Percentiles rank a stretch among this genome's conserved stretches.
Conservation (phyloP, 768 basidiomycete genomes). For the Mycena capillaripes region DNA sequence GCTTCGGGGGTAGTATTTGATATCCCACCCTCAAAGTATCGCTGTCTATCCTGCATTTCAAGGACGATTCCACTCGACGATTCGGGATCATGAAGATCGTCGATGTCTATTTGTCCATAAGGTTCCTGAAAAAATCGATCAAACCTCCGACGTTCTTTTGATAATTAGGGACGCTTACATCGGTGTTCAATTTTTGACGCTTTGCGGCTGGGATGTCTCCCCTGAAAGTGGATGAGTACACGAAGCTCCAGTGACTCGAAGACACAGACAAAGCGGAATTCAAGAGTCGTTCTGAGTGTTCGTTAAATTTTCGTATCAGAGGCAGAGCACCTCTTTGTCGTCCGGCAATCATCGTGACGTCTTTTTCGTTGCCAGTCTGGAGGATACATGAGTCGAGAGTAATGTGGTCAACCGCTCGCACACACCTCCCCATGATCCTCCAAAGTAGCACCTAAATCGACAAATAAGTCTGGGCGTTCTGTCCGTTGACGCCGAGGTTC, state of each 20-base stretch:
- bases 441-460: conserved; percentile 89
- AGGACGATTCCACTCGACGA: conserved; percentile 78
- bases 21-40: conserved; percentile 83
- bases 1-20: conserved; percentile 46
- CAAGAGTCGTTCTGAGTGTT: conserved; percentile 92
- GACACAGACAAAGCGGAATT: conserved; percentile 77
- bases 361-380: conserved; percentile 90
- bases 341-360: conserved; percentile 97
- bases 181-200: conserved; percentile 65
- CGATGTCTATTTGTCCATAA: conserved; percentile 79
- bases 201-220: conserved; percentile 73
- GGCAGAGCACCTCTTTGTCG: conserved; percentile 90
- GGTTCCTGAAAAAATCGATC: conserved; percentile 46
- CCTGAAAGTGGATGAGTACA: conserved; percentile 45
- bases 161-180: conserved; percentile 50
- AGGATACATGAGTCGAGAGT: background rate
- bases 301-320: conserved; percentile 96
- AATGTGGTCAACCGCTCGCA: conserved; percentile 9
- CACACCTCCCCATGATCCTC: conserved; percentile 92
- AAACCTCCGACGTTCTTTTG: background rate
- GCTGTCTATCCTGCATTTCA: conserved; percentile 89
- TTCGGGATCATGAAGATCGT: conserved; percentile 85
- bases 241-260: conserved; percentile 12
- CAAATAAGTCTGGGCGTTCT: conserved; percentile 80
- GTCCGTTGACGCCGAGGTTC: conserved; percentile 81